Base-by-base conservation (phyloP, 306 rosid genomes). In the Geum urbanum region DNA sequence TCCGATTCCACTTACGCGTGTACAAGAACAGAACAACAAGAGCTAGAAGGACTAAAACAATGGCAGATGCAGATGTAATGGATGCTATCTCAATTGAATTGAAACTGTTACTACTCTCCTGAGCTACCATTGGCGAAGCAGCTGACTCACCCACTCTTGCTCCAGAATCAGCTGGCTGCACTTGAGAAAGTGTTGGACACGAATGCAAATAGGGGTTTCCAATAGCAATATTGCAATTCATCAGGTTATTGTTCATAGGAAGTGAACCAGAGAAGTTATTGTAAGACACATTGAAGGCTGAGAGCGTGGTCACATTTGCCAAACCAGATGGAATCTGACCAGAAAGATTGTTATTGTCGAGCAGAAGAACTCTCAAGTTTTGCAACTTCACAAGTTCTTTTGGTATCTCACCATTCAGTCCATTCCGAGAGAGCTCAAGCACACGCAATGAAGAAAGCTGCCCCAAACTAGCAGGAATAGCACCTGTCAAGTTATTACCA, bases 61-160 rank as follows among this genome's bases (percentile, higher is more conserved):
- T 88, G 75, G 96, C 98, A 1, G 96, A 85, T 22, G 98, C 98
- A 80, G 96, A 89, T n/a, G 98, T 76, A 69, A 92, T 91, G 76
- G 92, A 88, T 69, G 96, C 98, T 75, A 90, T 92, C 81, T 92
- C 98, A 74, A 92, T 90, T 12, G 96, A 88, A 75, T 74, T 90
- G 77, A 92, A 87, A 51, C 88, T 63, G 22, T 35, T 45, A 16
- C 67, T 71, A 45, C 72, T 72, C n/a, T 16, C 63, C 20, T 43
- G 66, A 69, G 74, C 67, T 66, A 56, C 80, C 24, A 84, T 14
- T 6, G 89, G 75, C 72, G 87, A 51, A 63, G 81, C 71, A 70
- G 63, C 67, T 22, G 79, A 37, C 10, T 66, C 70, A 3, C 82
- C 80, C 54, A 47, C 52, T 10, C 72, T 76, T 66, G 87, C 96